These are phyloP conservation scores for Fusarium abutilonis DNA, from an alignment of 2,329 filamentous ascomycete genomes.

Conservation along the genomic window DNA sequence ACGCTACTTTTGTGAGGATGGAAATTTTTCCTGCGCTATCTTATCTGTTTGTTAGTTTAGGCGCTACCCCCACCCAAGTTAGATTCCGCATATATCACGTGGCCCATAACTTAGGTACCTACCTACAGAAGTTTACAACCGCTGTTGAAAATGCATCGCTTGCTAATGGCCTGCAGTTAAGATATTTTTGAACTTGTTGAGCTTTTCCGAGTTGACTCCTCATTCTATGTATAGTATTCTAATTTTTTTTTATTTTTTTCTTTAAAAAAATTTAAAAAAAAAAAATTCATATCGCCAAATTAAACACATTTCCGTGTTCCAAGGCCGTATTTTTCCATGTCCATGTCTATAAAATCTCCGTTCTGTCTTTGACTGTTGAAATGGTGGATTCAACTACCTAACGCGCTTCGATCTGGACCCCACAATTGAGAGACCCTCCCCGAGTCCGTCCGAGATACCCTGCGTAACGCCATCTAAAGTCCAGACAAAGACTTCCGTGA, in stretches of 20 bases:
- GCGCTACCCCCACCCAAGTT: conserved; percentile 9
- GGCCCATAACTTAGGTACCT: background rate
- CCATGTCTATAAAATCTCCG: conserved; percentile 6
- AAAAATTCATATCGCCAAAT: background rate
- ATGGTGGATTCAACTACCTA: background rate
- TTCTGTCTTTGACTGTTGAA: background rate
- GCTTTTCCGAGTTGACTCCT: no score
- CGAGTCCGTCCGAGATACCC: conserved; percentile 73
- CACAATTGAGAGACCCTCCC: conserved; percentile 48
- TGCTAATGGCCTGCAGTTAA: background rate
- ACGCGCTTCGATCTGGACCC: conserved; percentile 25
- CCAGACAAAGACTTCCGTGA: conserved; percentile 68
- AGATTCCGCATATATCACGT: conserved; percentile 21
- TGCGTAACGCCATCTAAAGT: conserved; percentile 71
- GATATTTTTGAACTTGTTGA: no score
- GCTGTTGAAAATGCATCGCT: background rate
- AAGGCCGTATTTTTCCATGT: background rate
- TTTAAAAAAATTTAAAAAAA: no score
- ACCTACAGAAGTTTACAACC: background rate
- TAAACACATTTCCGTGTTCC: background rate
- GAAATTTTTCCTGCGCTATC: conserved; percentile 20
- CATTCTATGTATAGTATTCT: no score
- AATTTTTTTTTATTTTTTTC: no score
- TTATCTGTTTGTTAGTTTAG: conserved; percentile 16
- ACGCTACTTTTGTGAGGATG: conserved; percentile 14